These are phyloP conservation scores for Boletus pseudo-olivaceus DNA, from an alignment of 768 basidiomycete genomes.

Conservation along the genomic window DNA sequence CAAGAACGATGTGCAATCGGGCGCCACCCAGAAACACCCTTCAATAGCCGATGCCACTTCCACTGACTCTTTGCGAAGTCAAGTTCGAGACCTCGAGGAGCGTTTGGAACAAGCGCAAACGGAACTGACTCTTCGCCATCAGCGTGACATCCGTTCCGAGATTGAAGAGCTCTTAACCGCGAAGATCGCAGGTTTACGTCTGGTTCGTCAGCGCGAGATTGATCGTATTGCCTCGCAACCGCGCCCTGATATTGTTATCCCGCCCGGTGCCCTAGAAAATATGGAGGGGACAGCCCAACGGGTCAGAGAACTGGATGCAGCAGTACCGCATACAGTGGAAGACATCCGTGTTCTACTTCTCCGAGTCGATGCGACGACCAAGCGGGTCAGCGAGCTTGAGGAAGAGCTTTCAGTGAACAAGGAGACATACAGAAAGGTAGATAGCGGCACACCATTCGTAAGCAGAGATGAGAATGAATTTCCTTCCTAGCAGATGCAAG, in stretches of 20 bases:
- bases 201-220: constrained; percentile 20
- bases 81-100: constrained; percentile 24
- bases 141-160: constrained; percentile 14
- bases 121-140: constrained; percentile 27
- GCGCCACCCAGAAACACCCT: background rate
- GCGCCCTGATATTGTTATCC: constrained; percentile 21
- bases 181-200: constrained; percentile 20
- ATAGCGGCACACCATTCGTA: background rate
- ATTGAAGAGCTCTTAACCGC: constrained; percentile 17
- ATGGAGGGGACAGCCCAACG: constrained; percentile 19
- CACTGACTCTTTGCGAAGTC: constrained; percentile 14
- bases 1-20: constrained; percentile 6
- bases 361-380: constrained; percentile 19
- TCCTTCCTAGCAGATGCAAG: constrained; percentile 14
- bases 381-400: constrained; percentile 20
- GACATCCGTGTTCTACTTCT: constrained; percentile 26
- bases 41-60: background rate
- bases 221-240: constrained; percentile 14
- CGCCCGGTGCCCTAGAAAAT: constrained; percentile 8
- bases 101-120: constrained; percentile 31
- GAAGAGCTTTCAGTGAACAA: constrained; percentile 18
- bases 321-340: constrained; percentile 23
- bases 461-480: background rate
- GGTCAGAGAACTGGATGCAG: constrained; percentile 19
- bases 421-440: constrained; percentile 19